Evolutionary conservation across 495 filamentous ascomycete species (phyloP).

Genomic region (Podospora sp.): DNA sequence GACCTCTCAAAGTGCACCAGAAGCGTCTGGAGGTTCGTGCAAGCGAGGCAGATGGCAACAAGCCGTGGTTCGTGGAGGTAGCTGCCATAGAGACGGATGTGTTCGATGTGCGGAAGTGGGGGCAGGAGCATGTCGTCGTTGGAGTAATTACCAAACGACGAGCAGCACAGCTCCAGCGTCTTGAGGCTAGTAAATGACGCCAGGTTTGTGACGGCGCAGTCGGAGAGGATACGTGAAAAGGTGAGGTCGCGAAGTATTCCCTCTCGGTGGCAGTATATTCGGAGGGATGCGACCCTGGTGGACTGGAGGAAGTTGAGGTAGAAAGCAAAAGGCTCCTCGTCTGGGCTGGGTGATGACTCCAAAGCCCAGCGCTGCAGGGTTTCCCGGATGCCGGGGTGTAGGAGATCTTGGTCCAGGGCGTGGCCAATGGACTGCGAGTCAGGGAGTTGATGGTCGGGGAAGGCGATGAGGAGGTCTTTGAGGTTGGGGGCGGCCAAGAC

Average conservation of each 20-base stretch:
- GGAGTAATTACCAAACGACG: conserved; percentile 26
- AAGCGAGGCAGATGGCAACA: conserved; percentile 33
- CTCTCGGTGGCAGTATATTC: conserved; percentile 41
- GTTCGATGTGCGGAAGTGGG: conserved; percentile 34
- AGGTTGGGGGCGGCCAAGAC: conserved; percentile 31
- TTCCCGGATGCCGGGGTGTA: conserved; percentile 17
- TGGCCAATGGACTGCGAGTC: neutral
- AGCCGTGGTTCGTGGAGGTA: conserved; percentile 36
- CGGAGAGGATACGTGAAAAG: conserved; percentile 32
- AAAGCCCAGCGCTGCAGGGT: conserved; percentile 22
- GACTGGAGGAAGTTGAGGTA: conserved; percentile 26
- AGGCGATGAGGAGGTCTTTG: conserved; percentile 32
- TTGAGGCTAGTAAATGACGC: conserved; percentile 27
- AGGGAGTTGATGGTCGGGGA: conserved; percentile 31
- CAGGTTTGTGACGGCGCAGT: conserved; percentile 30
- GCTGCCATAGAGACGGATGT: conserved; percentile 39
- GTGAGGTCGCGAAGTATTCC: conserved; percentile 28
- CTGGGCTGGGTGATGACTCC: neutral
- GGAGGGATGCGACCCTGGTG: conserved; percentile 29
- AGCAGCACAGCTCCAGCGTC: conserved; percentile 39
- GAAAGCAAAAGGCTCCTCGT: conserved; percentile 14
- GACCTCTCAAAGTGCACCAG: conserved; percentile 38
- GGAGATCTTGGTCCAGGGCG: conserved; percentile 18
- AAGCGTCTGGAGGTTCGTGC: conserved; percentile 33
- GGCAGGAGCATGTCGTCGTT: conserved; percentile 23